Evolutionary conservation across 1,284 basidiomycete genomes (phyloP), one percentile per base, ranked within the genome.

Genomic region (Boletus semigastroideus): DNA sequence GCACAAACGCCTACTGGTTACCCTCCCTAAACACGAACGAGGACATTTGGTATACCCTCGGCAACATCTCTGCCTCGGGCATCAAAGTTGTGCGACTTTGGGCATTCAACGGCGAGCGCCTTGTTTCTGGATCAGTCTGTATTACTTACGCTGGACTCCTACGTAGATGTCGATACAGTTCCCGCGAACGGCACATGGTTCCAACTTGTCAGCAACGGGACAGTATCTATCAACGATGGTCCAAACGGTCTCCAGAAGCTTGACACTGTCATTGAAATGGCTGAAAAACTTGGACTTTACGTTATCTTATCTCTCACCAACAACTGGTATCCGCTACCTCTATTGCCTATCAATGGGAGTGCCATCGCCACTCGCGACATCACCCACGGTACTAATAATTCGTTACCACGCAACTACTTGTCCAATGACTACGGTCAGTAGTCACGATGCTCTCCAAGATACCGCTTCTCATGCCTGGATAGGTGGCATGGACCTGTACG

Each of bases 1-100:
- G 84, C 14, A 84, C 86, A 1, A 84, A 83, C 56, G 81, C 79
- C 2, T 87, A 87, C 67, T 88, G 86, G 86, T 62, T 88, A 27
- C 71, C 79, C 27, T 67, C 77, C 13, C 63, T 88, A 27, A 79
- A 81, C 51, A 75, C 72, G 20, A 72, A 80, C 20, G 62, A 79
- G 42, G 85, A 87, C 62, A 80, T 87, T 22, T 76, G 82, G 55
- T 62, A 68, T 46, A 83, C 82, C 1, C 71, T 88, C 38, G 71
- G 73, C 13, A 79, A 78, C 43, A 86, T 87, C 59, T 75, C 78
- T 13, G 71, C 73, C 11, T 71, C 75, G 5, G 83, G 83, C 2
- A 74, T 84, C 55, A 83, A 77, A 51, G 84, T 84, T 25, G 76
- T 87, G 17, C 77, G 86, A 34, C 75, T 82, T 6, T 88, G 86